Evolutionary conservation across 495 filamentous ascomycete genomes (phyloP), one percentile per base, ranked within the genome.

Genomic region (Endocarpon pusillum): DNA sequence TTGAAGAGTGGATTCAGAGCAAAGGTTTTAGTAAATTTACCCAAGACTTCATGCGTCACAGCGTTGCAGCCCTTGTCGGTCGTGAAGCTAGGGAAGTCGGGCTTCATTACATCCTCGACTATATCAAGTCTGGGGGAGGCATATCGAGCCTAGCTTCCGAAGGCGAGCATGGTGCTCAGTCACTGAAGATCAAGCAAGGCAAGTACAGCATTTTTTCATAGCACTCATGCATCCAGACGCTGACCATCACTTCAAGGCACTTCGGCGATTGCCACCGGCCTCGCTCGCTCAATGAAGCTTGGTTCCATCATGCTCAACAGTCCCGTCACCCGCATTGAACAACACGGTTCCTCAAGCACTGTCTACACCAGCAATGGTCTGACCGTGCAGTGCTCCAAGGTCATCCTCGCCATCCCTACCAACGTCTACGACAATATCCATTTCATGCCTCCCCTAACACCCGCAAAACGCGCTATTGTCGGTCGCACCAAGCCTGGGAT

Each of bases 21-120:
- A n/a, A n/a, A n/a, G n/a, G n/a, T n/a, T n/a, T n/a, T n/a, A n/a
- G n/a, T n/a, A n/a, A n/a, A n/a, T n/a, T n/a, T n/a, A n/a, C n/a
- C n/a, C n/a, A n/a, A n/a, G n/a, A n/a, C n/a, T n/a, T n/a, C n/a
- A n/a, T n/a, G n/a, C n/a, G n/a, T n/a, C n/a, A n/a, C n/a, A n/a
- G n/a, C n/a, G n/a, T n/a, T n/a, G n/a, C n/a, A n/a, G n/a, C n/a
- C n/a, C n/a, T n/a, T n/a, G n/a, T n/a, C n/a, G 62, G 64, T 9
- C 39, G 54, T 10, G 56, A 62, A 12, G 45, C 59, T 3, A 24
- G 21, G 0, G 58, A 69, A 5, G 35, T 70, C 16, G 58, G 51
- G 28, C 56, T 58, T 4, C 37, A 61, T 0, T 71, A 46, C 36
- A 59, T 68, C 40, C 43, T 72, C n/a, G 53, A 61, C 29, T 66